These are phyloP conservation scores for Dioszegia aurantiaca DNA, from an alignment of 768 basidiomycete genomes.

Conservation along the genomic window DNA sequence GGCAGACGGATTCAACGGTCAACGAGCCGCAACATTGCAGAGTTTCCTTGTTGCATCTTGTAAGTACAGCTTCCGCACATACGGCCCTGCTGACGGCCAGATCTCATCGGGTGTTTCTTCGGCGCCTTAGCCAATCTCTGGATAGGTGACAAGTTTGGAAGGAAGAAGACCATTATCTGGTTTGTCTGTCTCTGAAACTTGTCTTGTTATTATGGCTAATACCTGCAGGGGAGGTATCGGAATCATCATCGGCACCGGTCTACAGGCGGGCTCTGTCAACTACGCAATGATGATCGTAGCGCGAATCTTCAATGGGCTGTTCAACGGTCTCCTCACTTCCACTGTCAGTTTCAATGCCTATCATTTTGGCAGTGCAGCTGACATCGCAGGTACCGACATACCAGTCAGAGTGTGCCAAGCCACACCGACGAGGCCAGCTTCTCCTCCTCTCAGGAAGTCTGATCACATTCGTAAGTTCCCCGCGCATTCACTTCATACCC, in stretches of 20 bases:
- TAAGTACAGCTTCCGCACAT: background rate
- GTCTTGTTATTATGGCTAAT: background rate
- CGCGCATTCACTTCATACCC: background rate
- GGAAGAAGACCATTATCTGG: conserved; percentile 5
- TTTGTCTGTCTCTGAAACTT: background rate
- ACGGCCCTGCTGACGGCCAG: conserved; percentile 10
- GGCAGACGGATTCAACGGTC: conserved; percentile 52
- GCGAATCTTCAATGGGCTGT: conserved; percentile 59
- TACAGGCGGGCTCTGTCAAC: conserved; percentile 56
- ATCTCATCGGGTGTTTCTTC: conserved; percentile 66
- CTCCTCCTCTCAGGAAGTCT: conserved; percentile 65
- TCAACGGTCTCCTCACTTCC: conserved; percentile 66
- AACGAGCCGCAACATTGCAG: conserved; percentile 57
- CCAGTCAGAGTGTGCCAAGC: conserved; percentile 66
- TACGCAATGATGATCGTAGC: conserved; percentile 60
- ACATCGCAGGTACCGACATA: conserved; percentile 57
- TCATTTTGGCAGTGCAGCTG: background rate
- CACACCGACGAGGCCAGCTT: conserved; percentile 61
- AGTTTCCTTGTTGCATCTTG: conserved; percentile 64
- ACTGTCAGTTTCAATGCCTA: conserved; percentile 49
- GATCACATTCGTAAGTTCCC: conserved; percentile 22
- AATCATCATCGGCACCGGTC: conserved; percentile 38
- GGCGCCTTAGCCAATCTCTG: conserved; percentile 65
- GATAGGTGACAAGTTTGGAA: conserved; percentile 44
- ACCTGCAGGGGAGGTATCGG: conserved; percentile 20